A percentile compares a stretch with the other conserved stretches of the same genome.
Conservation (phyloP, 106 monocot species). For the Dendrobium chrysotoxum region DNA sequence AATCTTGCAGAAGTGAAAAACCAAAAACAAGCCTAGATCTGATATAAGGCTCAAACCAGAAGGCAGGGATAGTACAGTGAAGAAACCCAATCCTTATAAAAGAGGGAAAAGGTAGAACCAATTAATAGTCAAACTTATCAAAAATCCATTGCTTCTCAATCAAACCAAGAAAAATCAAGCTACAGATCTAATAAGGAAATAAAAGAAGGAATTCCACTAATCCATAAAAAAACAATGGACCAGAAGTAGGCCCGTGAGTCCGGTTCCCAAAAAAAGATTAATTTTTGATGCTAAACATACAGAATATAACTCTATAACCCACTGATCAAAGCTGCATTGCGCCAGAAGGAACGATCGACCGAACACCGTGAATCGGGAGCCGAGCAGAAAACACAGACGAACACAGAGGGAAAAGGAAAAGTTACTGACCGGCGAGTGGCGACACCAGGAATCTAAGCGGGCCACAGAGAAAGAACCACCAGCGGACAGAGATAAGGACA, state of each 20-base stretch:
- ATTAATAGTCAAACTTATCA: neutral
- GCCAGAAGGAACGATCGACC: neutral
- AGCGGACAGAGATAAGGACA: neutral
- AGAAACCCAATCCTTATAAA: neutral
- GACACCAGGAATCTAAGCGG: slow-evolving; percentile 6
- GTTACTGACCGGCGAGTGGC: slow-evolving; percentile 3
- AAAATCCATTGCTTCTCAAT: neutral
- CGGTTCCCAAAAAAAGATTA: neutral
- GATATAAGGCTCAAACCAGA: neutral
- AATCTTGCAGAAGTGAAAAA: neutral
- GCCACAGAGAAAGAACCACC: neutral
- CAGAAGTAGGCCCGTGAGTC: neutral
- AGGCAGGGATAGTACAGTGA: neutral
- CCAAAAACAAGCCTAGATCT: neutral
- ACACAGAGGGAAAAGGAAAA: slow-evolving; percentile 5
- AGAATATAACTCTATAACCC: neutral
- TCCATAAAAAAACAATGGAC: neutral
- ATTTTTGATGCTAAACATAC: neutral
- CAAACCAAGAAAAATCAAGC: neutral
- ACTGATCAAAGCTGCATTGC: slow-evolving; percentile 8
- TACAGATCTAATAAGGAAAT: neutral
- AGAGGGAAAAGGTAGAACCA: neutral
- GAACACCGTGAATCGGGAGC: neutral
- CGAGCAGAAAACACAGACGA: neutral
- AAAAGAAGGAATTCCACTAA: neutral